phyloP scores from a whole-genome alignment of 495 filamentous ascomycete species.

The Penicillium robsamsonii region DNA sequence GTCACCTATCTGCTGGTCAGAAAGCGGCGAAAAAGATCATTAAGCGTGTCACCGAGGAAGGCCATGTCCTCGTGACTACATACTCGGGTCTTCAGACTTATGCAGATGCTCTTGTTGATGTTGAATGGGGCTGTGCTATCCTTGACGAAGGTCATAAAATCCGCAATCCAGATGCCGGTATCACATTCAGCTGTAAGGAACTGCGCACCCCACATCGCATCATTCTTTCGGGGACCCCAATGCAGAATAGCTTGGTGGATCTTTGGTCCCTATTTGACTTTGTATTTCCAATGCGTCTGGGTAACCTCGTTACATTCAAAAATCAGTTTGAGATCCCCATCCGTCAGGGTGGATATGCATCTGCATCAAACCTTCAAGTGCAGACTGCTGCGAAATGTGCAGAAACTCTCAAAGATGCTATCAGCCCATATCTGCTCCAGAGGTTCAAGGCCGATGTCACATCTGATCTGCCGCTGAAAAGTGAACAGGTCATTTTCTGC shows the following conservation, averaged over 20 bases:
- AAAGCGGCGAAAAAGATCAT: constrained; percentile 75
- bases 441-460: constrained; percentile 92
- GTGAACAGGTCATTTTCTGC: constrained; percentile 92
- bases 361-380: constrained; percentile 87
- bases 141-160: constrained; percentile 98
- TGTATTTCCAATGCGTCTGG: constrained; percentile 90
- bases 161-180: constrained; percentile 86
- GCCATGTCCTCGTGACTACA: constrained; percentile 91
- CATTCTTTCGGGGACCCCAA: constrained; percentile 93
- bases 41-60: constrained; percentile 75
- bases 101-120: constrained; percentile 68
- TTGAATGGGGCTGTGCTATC: constrained; percentile 89
- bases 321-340: constrained; percentile 91
- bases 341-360: constrained; percentile 85
- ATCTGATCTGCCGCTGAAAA: constrained; percentile 89
- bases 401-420: constrained; percentile 83
- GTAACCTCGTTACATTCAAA: constrained; percentile 84
- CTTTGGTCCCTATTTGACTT: constrained; percentile 98
- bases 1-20: constrained; percentile 47
- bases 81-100: constrained; percentile 92
- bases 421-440: constrained; percentile 90
- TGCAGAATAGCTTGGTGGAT: constrained; percentile 97
- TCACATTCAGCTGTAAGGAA: constrained; percentile 91
- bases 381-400: constrained; percentile 89
- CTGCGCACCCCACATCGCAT: constrained; percentile 82